Percentiles rank a stretch among this genome's conserved stretches.
Conservation (phyloP, 805 yeast species). For the Maudiozyma bulderi region DNA sequence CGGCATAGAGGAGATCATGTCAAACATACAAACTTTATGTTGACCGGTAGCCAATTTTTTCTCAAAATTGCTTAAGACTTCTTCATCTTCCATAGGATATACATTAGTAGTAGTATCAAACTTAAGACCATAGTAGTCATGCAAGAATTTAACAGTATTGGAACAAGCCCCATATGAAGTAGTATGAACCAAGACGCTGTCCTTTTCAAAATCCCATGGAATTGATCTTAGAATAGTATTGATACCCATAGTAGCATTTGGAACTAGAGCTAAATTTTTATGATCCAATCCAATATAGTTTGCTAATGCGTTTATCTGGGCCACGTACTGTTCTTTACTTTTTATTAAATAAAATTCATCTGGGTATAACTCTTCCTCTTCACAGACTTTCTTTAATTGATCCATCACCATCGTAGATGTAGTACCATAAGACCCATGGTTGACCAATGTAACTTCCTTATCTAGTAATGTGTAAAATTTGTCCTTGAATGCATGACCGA, state of each 20-base stretch:
- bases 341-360: slow-evolving; percentile 35
- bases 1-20: slow-evolving; percentile 56
- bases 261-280: slow-evolving; percentile 41
- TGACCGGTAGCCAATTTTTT: slow-evolving; percentile 19
- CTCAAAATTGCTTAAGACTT: slow-evolving; percentile 30
- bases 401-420: slow-evolving; percentile 42
- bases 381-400: slow-evolving; percentile 24
- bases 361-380: slow-evolving; percentile 33
- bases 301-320: slow-evolving; percentile 32
- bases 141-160: slow-evolving; percentile 39
- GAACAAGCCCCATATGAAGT: slow-evolving; percentile 48
- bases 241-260: slow-evolving; percentile 53
- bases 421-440: slow-evolving; percentile 59
- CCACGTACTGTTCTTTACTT: slow-evolving; percentile 24
- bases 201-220: slow-evolving; percentile 37
- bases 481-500: slow-evolving; percentile 43
- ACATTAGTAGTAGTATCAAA: slow-evolving; percentile 31
- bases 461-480: slow-evolving; percentile 38
- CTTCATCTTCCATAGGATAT: slow-evolving; percentile 38
- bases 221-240: slow-evolving; percentile 47
- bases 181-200: slow-evolving; percentile 39
- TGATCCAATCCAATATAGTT: slow-evolving; percentile 39
- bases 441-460: slow-evolving; percentile 36
- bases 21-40: slow-evolving; percentile 41
- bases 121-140: slow-evolving; percentile 27